Base-by-base conservation (phyloP, 2,329 filamentous ascomycete species). In the Fusarium scirpi region DNA sequence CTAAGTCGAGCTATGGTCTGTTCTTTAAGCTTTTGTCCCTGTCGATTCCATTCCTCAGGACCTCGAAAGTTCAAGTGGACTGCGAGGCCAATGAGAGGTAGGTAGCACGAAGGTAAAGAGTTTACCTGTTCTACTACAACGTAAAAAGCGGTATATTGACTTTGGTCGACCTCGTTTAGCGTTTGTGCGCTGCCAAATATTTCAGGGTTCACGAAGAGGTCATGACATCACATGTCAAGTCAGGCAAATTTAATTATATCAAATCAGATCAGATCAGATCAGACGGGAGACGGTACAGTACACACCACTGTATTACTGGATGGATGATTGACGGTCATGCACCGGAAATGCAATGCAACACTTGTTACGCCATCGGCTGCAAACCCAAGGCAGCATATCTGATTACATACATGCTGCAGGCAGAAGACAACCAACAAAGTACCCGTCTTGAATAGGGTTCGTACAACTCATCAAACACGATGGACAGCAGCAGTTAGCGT, bases 261-360 rank as follows among this genome's bases (percentile, higher is more conserved):
- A 47, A 47, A 46, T 48, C 51, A 47, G 51, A 41, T 52, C 48
- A 49, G 52, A 62, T 65, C 43, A n/a, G 22, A 52, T 65, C 43
- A n/a, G 22, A 52, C 40, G 27, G 18, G 10, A 56, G 45, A 62
- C 30, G 34, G 40, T 30, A 41, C 34, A 46, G 34, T 53, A 38
- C 58, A 62, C 45, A 41, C 48, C 43, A 40, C 62, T 63, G 44
- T 29, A 40, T 22, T 49, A 55, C 41, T 41, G 16, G 43, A 12
- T 20, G 41, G 24, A 25, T 12, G 25, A 40, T 52, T 29, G 46
- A 43, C 66, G 38, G 62, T 34, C 49, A 70, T 51, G 67, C 38
- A 53, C 45, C 62, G 62, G 60, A 53, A 56, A 70, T 70, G 67
- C 67, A 70, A 64, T 67, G 62, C 67, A 70, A 48, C 57, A 61